A percentile compares a stretch with the other conserved stretches of the same genome.
Conservation (phyloP, 2,329 filamentous ascomycete species). For the Dactylellina drechsleri region DNA sequence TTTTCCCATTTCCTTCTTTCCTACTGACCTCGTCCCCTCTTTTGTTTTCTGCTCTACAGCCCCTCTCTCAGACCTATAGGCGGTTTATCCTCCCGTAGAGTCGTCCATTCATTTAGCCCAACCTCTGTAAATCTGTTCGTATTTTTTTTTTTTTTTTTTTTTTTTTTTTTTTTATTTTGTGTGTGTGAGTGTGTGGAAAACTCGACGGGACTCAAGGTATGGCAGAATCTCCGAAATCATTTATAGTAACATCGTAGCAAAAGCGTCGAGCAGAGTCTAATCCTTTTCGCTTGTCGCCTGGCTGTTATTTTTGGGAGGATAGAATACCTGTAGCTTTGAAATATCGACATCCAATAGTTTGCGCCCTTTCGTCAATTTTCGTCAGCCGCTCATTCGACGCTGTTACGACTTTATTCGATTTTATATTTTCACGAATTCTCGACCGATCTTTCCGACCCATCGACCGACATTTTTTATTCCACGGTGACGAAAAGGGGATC, state of each 20-base stretch:
- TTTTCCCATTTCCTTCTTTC: slow-evolving; percentile 14
- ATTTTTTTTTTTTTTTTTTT: slow-evolving; percentile 11
- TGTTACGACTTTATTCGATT: slow-evolving; percentile 48
- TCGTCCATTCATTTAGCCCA: slow-evolving; percentile 61
- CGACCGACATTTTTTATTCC: slow-evolving; percentile 20
- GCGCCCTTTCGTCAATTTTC: slow-evolving; percentile 14
- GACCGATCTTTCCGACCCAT: slow-evolving; percentile 30
- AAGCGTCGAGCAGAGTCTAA: too few relatives aligned
- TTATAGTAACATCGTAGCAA: not conserved
- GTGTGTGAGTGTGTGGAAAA: not conserved
- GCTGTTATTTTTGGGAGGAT: not conserved
- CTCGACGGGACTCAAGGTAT: slow-evolving; percentile 13
- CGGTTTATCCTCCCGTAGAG: slow-evolving; percentile 63
- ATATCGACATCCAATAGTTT: slow-evolving; percentile 27
- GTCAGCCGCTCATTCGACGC: slow-evolving; percentile 45
- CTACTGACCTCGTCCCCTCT: slow-evolving; percentile 61
- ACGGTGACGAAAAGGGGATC: slow-evolving; percentile 30
- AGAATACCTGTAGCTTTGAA: slow-evolving; percentile 14
- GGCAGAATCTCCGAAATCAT: not conserved
- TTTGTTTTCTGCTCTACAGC: slow-evolving; percentile 62
- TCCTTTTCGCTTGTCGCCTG: too few relatives aligned
- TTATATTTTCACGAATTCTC: slow-evolving; percentile 42
- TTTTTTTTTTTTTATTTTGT: too few relatives aligned
- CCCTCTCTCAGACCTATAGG: slow-evolving; percentile 60
- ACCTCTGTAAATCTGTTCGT: slow-evolving; percentile 60